Evolutionary conservation across 2,329 filamentous ascomycete species (phyloP), one percentile per base, ranked within the genome.

Genomic region (Neonectria punicea): DNA sequence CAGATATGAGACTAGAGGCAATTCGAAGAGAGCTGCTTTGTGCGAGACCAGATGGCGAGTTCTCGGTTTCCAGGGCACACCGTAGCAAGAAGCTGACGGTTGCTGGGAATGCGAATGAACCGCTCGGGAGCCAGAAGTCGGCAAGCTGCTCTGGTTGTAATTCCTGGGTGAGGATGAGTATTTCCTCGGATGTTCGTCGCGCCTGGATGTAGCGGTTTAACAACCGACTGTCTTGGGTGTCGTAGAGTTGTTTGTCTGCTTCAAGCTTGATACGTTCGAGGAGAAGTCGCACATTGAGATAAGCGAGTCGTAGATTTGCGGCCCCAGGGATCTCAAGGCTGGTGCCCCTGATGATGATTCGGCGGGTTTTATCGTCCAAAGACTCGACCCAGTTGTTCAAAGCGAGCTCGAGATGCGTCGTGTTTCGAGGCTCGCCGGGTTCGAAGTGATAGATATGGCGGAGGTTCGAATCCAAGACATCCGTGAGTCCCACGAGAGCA

Each of bases 81-180:
- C 85, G 79, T 9, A 87, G 73, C 30, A 87, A 72, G 43, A 86
- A 86, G 44, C 82, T 85, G 14, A 83, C 80, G 0, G 85, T 83
- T 1, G 83, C 81, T 0, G 83, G 80, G n/a, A 85, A 80, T 1
- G 80, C 77, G 59, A 85, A 86, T 0, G 83, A 80, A 41, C 79
- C 78, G 3, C 82, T 77, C 0, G 85, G 80, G 2, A 86, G 75
- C 84, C 84, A 87, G 62, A 85, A 87, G 53, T 83, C 85, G 3
- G 77, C 75, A 0, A 86, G 74, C 16, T 85, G 82, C 1, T 75
- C 58, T 5, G 78, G 76, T 4, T 78, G 74, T 0, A 87, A 71
- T 50, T 85, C 84, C 49, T 84, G 83, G 0, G 83, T 77, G 2
- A 86, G 70, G 5, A 82, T 74, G 0, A 86, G 78, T 16, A 87